Evolutionary conservation across 192 early-diverging fungal genomes (phyloP), one percentile per base, ranked within the genome.

Genomic region (Phlyctochytrium bullatum): DNA sequence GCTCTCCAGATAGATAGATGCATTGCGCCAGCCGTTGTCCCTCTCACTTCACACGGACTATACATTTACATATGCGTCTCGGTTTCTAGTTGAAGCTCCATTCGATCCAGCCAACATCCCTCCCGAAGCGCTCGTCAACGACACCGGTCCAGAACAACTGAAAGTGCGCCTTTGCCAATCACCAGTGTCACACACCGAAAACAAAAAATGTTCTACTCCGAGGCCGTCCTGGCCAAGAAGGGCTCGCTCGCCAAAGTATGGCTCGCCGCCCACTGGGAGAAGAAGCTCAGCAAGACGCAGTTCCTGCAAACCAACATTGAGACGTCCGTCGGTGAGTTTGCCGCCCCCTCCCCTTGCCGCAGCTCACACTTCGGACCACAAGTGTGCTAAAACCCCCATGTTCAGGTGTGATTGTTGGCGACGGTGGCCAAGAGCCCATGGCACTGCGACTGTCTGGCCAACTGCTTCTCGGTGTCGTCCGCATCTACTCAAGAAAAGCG

Each of bases 191-290:
- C n/a, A n/a, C n/a, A n/a, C n/a, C n/a, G 40, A 47, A 47, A 47
- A 47, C 40, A 20, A 47, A 47, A 47, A 34, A 81, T 81, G 79
- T 84, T 84, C 71, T 84, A 71, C 69, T 61, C 74, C 27, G 83
- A 84, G 25, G 47, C 32, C 1, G 47, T 84, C 3, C 64, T 84
- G 25, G 50, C 67, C 40, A 82, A 82, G 66, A 77, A 75, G 71
- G 94, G 95, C 2, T 89, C 94, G 50, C 82, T 99, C 57, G 92
- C 93, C 62, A 92, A 92, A 73, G 92, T 97, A 64, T 99, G 97
- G 97, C 86, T 99, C 24, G 97, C 97, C 16, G 92, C 96, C 31
- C 94, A 98, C 68, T 92, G 91, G 88, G 97, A 99, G 78, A 83
- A 91, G 73, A 99, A 99, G 84, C 80, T 99, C 32, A 91, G 89